Evolutionary conservation across 1,284 basidiomycete genomes (phyloP).

Genomic region (Ustilago vetiveriae): DNA sequence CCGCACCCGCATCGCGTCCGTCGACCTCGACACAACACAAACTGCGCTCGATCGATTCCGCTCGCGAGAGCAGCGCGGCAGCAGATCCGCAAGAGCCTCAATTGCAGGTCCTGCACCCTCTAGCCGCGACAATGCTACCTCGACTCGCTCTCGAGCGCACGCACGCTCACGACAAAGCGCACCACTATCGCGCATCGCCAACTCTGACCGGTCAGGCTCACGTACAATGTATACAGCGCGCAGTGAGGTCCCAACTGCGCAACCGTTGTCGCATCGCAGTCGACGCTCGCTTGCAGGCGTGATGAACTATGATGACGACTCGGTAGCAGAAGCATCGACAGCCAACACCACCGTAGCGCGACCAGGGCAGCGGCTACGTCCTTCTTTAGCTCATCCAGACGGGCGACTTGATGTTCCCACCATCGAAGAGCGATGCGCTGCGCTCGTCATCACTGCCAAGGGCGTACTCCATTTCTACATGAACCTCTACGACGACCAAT

Average conservation of each 20-base stretch:
- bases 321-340: not conserved
- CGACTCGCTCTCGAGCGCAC: constrained; percentile 4
- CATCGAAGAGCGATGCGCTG: constrained; percentile 47
- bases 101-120: constrained; percentile 14
- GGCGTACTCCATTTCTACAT: constrained; percentile 52
- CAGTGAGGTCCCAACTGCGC: constrained; percentile 9
- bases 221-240: constrained; percentile 20
- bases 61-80: constrained; percentile 6
- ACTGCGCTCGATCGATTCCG: constrained; percentile 33
- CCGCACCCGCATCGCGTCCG: constrained; percentile 8
- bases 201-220: constrained; percentile 8
- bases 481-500: constrained; percentile 29
- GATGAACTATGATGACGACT: constrained; percentile 3
- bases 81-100: constrained; percentile 14
- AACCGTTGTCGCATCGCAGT: constrained; percentile 4
- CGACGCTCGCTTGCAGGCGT: not conserved
- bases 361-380: constrained; percentile 41
- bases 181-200: constrained; percentile 5
- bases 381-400: constrained; percentile 29
- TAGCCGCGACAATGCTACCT: not conserved
- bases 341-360: constrained; percentile 30
- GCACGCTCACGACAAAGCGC: constrained; percentile 21
- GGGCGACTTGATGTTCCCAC: constrained; percentile 44
- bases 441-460: constrained; percentile 44
- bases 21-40: constrained; percentile 20